Evolutionary conservation across 1,139 yeast species (phyloP), one percentile per base, ranked within the genome.

Genomic region (Yamadazyma atlantica): DNA sequence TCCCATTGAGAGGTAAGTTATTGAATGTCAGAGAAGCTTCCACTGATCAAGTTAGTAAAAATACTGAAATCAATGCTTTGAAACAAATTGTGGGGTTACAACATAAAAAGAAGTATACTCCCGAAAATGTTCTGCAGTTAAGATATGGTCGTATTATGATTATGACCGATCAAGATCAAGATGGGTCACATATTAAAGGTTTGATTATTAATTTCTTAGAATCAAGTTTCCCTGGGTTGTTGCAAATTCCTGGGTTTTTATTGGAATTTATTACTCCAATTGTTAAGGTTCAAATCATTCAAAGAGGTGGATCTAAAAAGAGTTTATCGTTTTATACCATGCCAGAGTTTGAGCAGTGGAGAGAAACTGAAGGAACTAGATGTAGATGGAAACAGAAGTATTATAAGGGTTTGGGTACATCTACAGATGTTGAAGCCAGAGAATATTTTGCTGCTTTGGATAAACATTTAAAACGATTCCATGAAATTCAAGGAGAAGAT

Each of bases 151-250:
- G 89, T 60, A 78, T 94, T 36, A 92, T 94, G 97, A 89, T 94
- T 56, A 94, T 94, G 98, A 89, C 99, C 4, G 99, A 94, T 85
- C 99, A 94, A 65, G 99, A 94, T 86, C 96, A 90, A 54, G 99
- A 94, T 74, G 99, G 99, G 42, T 86, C 96, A 15, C 99, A 94
- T 69, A 94, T 94, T 57, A 94, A 94, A 60, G 99, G 99, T 46
- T 75, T 94, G 51, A 79, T 94, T 45, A 94, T 94, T 55, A 94
- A 94, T 59, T 94, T 92, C 57, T 67, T 94, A 43, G 97, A 92
- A 60, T 78, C 94, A 4, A 85, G 96, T 33, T 94, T 94, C 66
- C 98, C 98, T 1, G 98, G 97, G 1, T 69, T 94, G 47, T 70
- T 94, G 31, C 85, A 85, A 44, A 77, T 92, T 36, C 97, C 97